Evolutionary conservation across 1,284 basidiomycete genomes (phyloP).

Genomic region (Agroathelia rolfsii): DNA sequence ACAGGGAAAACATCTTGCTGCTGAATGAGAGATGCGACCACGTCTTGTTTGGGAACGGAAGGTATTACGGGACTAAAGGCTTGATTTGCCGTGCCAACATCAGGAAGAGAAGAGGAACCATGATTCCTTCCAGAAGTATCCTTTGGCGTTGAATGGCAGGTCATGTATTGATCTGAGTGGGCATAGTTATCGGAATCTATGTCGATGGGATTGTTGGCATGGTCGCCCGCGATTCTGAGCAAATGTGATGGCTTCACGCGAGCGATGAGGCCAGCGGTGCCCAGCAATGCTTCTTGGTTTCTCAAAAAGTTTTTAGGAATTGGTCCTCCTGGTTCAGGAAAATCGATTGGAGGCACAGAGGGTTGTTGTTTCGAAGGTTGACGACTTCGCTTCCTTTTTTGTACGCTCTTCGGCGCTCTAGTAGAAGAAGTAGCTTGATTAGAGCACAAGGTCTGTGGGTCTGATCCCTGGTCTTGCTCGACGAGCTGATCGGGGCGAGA

Average conservation of each 20-base stretch:
- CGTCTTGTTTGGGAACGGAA: slow-evolving; percentile 41
- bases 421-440: slow-evolving; percentile 2
- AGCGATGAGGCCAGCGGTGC: slow-evolving; percentile 57
- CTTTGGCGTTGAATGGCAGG: slow-evolving; percentile 16
- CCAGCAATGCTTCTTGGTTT: slow-evolving; percentile 59
- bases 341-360: slow-evolving; percentile 41
- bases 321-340: slow-evolving; percentile 50
- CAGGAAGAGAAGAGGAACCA: slow-evolving; percentile 5
- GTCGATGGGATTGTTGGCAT: slow-evolving; percentile 54
- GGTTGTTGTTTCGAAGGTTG: slow-evolving; percentile 22
- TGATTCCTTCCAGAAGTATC: slow-evolving; percentile 1
- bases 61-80: slow-evolving; percentile 23
- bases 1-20: slow-evolving; percentile 63
- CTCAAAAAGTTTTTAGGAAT: slow-evolving; percentile 62
- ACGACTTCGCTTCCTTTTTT: slow-evolving; percentile 21
- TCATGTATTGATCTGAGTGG: slow-evolving; percentile 40
- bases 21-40: slow-evolving; percentile 45
- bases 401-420: slow-evolving; percentile 6
- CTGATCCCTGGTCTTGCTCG: slow-evolving; percentile 21
- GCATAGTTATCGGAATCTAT: too few species aligned
- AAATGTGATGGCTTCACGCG: slow-evolving; percentile 51
- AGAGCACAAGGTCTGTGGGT: background rate
- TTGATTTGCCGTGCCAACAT: slow-evolving; percentile 8
- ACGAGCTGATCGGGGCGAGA: slow-evolving; percentile 21
- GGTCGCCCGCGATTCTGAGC: slow-evolving; percentile 22